Conservation (phyloP, 805 yeast genomes). For the Lipomyces kockii region DNA sequence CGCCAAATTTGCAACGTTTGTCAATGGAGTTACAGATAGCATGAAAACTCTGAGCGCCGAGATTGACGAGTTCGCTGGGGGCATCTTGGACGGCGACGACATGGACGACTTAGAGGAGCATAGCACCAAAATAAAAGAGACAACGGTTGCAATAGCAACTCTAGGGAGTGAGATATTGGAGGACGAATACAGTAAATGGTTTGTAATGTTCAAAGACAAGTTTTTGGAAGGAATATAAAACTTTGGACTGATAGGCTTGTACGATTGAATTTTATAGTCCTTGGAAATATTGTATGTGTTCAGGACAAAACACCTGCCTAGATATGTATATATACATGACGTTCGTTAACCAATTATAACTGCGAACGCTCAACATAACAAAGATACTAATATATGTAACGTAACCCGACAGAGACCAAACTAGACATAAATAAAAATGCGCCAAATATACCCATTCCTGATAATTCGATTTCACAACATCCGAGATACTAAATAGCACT, state of each 20-base stretch:
- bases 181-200: constrained; percentile 29
- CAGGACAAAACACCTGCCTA: not conserved
- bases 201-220: constrained; percentile 18
- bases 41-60: not conserved
- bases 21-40: constrained; percentile 7
- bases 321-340: not conserved
- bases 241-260: no score
- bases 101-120: constrained; percentile 4
- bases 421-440: not conserved
- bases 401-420: not conserved
- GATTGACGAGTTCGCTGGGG: constrained; percentile 21
- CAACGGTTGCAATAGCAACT: constrained; percentile 6
- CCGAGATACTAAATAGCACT: not conserved
- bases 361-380: not conserved
- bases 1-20: not conserved
- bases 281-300: not conserved
- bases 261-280: not conserved
- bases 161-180: not conserved
- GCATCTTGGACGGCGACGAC: constrained; percentile 14
- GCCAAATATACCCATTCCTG: not conserved
- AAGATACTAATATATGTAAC: not conserved
- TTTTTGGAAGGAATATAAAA: constrained; percentile 15
- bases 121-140: not conserved
- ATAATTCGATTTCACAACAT: not conserved
- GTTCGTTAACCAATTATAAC: not conserved